Conservation (phyloP, 768 basidiomycete species). For the Atractiella rhizophila region DNA sequence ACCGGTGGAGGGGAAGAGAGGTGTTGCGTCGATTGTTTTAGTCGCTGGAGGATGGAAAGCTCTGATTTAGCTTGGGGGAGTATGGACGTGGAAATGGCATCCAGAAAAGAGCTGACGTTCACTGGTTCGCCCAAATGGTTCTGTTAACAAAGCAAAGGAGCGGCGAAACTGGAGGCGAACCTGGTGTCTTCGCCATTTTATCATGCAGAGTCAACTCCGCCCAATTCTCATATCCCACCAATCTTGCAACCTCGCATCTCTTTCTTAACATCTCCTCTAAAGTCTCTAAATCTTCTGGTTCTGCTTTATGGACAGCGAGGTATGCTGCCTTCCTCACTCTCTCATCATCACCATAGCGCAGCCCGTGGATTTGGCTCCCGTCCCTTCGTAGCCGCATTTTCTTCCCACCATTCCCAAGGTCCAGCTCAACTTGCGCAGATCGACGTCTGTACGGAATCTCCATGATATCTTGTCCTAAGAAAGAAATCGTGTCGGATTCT, state of each 20-base stretch:
- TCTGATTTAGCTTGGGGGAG: conserved; percentile 50
- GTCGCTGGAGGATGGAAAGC: conserved; percentile 41
- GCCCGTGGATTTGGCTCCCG: conserved; percentile 79
- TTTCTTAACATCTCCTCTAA: conserved; percentile 50
- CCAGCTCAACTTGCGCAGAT: background rate
- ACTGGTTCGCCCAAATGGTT: no score
- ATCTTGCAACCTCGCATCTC: conserved; percentile 52
- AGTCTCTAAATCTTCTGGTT: conserved; percentile 40
- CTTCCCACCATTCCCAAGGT: background rate
- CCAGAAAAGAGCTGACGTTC: conserved; percentile 65
- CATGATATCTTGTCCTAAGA: conserved; percentile 65
- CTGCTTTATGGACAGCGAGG: conserved; percentile 26
- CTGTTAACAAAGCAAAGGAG: background rate
- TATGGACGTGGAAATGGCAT: conserved; percentile 54
- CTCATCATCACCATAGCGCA: conserved; percentile 64
- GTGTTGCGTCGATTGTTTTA: conserved; percentile 27
- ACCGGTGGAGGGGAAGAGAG: no score
- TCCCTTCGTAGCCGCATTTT: conserved; percentile 31
- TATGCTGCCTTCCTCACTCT: conserved; percentile 55
- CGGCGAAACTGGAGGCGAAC: conserved; percentile 31
- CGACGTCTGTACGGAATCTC: conserved; percentile 21
- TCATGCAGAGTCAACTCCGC: conserved; percentile 66
- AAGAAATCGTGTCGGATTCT: conserved; percentile 64
- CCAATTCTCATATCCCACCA: conserved; percentile 66
- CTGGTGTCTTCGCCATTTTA: conserved; percentile 92